Base-by-base conservation (phyloP, 176 grass and related monocot genomes). In the Tillandsia fasciculata region DNA sequence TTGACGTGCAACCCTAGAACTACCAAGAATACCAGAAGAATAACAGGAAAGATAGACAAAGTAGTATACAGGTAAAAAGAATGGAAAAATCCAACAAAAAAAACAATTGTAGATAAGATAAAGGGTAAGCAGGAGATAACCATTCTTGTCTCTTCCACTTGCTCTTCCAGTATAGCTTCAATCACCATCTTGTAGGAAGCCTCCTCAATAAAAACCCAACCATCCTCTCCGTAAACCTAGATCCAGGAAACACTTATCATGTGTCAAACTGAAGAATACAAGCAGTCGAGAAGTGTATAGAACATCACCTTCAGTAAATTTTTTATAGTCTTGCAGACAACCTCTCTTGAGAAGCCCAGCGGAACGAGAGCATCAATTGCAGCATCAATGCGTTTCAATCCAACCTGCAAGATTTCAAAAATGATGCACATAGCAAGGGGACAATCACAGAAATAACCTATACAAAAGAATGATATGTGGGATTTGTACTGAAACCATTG, bases 341-440 rank as follows among this genome's bases (percentile, higher is more conserved):
- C 50, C 26, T 53, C 14, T 13, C 65, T 66, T 1, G 49, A 26
- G 63, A 75, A 75, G 49, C 73, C 73, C 11, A 8, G 29, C 15
- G 61, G 49, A 2, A 42, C 9, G 13, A 75, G 50, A 5, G 73
- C 72, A 65, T 75, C 72, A 14, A 65, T 9, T 22, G 72, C 72
- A 52, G 73, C 73, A 42, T 66, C 73, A 29, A 75, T 75, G 63
- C 73, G 48, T 48, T 51, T 74, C 72, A 52, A 26, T 26, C 72
- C 72, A 22, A 53, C 73, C 73, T 75, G 50, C 42, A 75, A 61
- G 56, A 22, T 20, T 20, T 20, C 33, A 42, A 42, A 42, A 42
- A 42, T 42, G 33, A 42, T 42, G 13, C 17, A 22, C 22, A 61
- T 1, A 61, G 56, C 13, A 61, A 23, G 22, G 13, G 22, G 54